These are phyloP conservation scores for Holtermanniella nyarrowii DNA, from an alignment of 768 basidiomycete genomes.

Conservation along the genomic window DNA sequence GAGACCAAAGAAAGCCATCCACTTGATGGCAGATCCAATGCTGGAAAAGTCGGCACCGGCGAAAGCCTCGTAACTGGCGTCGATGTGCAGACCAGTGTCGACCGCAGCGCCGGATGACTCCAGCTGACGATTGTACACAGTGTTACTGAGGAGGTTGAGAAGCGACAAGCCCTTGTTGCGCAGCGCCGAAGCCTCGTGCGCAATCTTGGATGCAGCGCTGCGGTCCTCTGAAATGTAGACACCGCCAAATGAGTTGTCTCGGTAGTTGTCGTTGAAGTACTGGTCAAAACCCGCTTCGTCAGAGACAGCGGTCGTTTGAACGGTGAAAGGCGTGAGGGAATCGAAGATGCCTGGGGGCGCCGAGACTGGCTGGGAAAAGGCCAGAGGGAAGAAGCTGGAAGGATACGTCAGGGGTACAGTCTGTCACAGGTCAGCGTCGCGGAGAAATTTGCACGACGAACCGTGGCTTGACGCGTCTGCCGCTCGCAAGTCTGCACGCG, in stretches of 20 bases:
- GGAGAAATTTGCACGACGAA: too few relatives aligned
- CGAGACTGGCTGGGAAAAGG: slow-evolving; percentile 7
- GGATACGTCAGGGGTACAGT: slow-evolving; percentile 14
- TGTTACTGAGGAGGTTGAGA: slow-evolving; percentile 59
- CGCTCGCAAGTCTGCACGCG: slow-evolving; percentile 49
- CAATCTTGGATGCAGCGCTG: slow-evolving; percentile 50
- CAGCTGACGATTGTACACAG: slow-evolving; percentile 56
- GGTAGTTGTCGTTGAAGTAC: slow-evolving; percentile 48
- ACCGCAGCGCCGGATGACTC: slow-evolving; percentile 45
- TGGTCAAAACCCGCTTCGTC: slow-evolving; percentile 56
- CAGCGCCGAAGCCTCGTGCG: slow-evolving; percentile 61
- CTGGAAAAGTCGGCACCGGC: slow-evolving; percentile 44
- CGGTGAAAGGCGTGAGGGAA: not conserved
- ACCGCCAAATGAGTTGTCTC: slow-evolving; percentile 56
- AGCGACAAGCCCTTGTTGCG: slow-evolving; percentile 52
- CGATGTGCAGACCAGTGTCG: slow-evolving; percentile 48
- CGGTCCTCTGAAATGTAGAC: slow-evolving; percentile 51
- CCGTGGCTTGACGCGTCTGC: slow-evolving; percentile 35
- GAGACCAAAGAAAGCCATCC: slow-evolving; percentile 54
- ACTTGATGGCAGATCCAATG: slow-evolving; percentile 56
- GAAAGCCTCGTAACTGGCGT: slow-evolving; percentile 52
- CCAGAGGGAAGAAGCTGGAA: slow-evolving; percentile 3
- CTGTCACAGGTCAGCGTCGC: not conserved
- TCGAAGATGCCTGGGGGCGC: slow-evolving; percentile 7
- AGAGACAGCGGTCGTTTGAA: slow-evolving; percentile 7